Evolutionary conservation across 805 yeast species (phyloP), one percentile per base, ranked within the genome.

Genomic region (Starmerella gropengiesseri): DNA sequence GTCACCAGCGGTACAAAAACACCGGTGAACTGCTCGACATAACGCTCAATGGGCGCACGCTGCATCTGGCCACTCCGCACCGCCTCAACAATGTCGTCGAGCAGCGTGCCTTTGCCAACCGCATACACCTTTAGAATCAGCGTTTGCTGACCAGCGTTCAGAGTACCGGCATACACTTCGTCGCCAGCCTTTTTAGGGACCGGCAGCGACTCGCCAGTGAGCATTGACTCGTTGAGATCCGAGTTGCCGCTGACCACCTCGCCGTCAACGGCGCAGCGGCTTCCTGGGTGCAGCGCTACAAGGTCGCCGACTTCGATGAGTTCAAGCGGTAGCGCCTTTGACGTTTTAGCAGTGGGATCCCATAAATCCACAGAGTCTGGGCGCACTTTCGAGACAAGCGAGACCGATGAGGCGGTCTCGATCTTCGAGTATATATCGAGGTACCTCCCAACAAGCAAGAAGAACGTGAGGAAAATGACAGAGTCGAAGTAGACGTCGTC

Each of bases 231-330:
- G 58, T 89, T 94, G 59, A 85, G 78, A 49, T 83, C 89, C 45
- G 89, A 73, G 14, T 65, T 65, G 3, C 97, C 96, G 8, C 82
- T 64, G 5, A 37, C 21, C 45, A 89, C 60, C 3, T 84, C 67
- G 20, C 81, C 74, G 60, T 89, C 98, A 0, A 89, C 87, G 1
- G 95, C 93, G 16, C 62, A 61, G 7, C 64, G 55, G 53, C 56
- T 56, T n/a, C 69, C 69, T 1, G 66, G 61, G 8, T 55, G 40
- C 8, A 65, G 56, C 13, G 52, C 49, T 1, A 87, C 68, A 31
- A 79, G 75, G 58, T 91, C 98, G 47, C 96, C 95, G 2, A 94
- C 83, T 58, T 89, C 95, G 25, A 89, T 63, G 38, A 70, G 49
- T 41, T 64, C 67, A 5, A 60, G 43, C 14, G 27, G 51, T 46